A percentile compares a stretch with the other conserved stretches of the same genome.
phyloP scores from a whole-genome alignment of 2,329 filamentous ascomycete species.

The Paraconiothyrium sp. region DNA sequence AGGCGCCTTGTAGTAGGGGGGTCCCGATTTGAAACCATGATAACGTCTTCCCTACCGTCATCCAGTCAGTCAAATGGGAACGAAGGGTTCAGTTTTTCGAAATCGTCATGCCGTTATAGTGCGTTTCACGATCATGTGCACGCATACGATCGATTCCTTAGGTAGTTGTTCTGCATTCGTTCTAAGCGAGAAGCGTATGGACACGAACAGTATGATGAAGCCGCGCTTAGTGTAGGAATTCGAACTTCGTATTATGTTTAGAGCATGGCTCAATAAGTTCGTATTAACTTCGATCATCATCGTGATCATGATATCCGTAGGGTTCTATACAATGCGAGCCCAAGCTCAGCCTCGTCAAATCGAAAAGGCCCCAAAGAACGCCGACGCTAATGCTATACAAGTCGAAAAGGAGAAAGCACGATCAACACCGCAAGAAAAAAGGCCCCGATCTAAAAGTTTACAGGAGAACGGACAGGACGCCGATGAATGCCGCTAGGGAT shows the following conservation, averaged over 20 bases:
- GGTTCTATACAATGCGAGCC: not conserved
- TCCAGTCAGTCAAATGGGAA: too few relatives aligned
- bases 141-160: too few relatives aligned
- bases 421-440: slow-evolving; percentile 14
- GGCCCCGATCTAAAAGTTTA: slow-evolving; percentile 20
- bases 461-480: slow-evolving; percentile 29
- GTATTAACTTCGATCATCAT: slow-evolving; percentile 15
- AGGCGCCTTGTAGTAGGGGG: not conserved
- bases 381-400: slow-evolving; percentile 16
- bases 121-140: too few relatives aligned
- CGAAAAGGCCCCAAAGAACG: not conserved
- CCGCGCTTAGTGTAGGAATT: not conserved
- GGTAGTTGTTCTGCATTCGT: too few relatives aligned
- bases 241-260: not conserved
- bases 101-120: too few relatives aligned
- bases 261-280: slow-evolving; percentile 6
- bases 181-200: not conserved
- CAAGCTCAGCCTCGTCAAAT: slow-evolving; percentile 1
- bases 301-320: slow-evolving; percentile 10
- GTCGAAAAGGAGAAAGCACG: not conserved
- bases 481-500: slow-evolving; percentile 32
- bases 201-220: not conserved
- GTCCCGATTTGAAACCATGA: too few relatives aligned
- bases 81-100: too few relatives aligned
- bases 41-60: too few relatives aligned